Percentiles rank a stretch among this genome's conserved stretches.
Conservation (phyloP, 805 yeast species). For the Lipomyces mesembrius region DNA sequence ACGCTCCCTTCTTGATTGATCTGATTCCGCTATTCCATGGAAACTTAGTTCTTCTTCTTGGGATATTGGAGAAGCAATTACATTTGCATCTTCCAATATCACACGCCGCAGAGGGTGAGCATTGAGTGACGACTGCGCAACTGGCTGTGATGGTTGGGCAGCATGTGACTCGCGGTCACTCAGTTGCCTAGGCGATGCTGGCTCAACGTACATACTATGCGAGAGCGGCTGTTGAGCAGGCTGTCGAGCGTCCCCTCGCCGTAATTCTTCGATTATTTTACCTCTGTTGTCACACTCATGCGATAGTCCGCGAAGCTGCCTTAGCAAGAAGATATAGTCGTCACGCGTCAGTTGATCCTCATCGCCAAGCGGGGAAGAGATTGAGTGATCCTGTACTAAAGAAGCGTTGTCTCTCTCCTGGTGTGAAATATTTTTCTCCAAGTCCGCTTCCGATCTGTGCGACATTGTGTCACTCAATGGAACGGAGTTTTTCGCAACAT, state of each 20-base stretch:
- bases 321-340: slow-evolving; percentile 23
- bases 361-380: not conserved
- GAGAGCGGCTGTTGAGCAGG: not conserved
- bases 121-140: not conserved
- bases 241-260: not conserved
- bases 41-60: not conserved
- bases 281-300: slow-evolving; percentile 28
- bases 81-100: not conserved
- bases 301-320: slow-evolving; percentile 26
- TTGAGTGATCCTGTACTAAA: not conserved
- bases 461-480: not conserved
- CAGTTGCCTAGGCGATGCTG: slow-evolving; percentile 1
- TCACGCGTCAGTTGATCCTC: slow-evolving; percentile 7
- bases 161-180: not conserved
- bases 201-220: slow-evolving; percentile 10
- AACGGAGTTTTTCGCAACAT: not conserved
- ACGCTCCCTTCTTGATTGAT: not conserved
- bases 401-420: not conserved
- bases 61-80: not conserved
- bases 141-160: not conserved
- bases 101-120: slow-evolving; percentile 1
- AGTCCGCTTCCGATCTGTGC: not conserved
- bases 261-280: slow-evolving; percentile 12
- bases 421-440: not conserved
- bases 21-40: not conserved